Evolutionary conservation across 179 eudicot species (phyloP).

Genomic region (Amaranthus tricolor): DNA sequence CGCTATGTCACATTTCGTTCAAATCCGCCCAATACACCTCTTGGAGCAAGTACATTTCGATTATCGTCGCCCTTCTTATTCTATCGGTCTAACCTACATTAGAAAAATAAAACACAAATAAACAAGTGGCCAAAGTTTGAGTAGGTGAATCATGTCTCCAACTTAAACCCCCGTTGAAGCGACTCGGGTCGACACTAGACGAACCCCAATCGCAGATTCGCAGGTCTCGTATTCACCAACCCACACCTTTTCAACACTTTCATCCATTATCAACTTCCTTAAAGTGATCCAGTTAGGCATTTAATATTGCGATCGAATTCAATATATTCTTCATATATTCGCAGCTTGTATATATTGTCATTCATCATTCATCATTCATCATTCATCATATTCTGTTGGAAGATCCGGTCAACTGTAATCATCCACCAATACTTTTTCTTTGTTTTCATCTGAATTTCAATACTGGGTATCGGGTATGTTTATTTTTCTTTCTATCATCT

Average conservation of each 20-base stretch:
- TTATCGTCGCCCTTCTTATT: no score
- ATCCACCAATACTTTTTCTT: not conserved
- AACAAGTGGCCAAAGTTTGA: no score
- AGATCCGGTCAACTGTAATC: conserved; percentile 12
- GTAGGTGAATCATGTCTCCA: no score
- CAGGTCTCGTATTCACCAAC: no score
- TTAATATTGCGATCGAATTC: not conserved
- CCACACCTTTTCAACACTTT: not conserved
- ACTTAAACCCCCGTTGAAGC: no score
- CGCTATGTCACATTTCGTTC: no score
- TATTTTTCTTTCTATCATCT: not conserved
- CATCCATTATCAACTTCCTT: not conserved
- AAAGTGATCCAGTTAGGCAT: not conserved
- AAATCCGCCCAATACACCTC: no score
- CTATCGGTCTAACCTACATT: no score
- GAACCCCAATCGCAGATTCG: no score
- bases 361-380: not conserved
- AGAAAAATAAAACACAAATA: no score
- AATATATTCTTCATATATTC: not conserved
- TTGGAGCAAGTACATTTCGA: no score
- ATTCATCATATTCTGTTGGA: not conserved
- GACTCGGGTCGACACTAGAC: no score
- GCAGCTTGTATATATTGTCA: conserved; percentile 1
- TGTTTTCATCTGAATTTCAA: not conserved
- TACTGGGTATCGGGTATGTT: conserved; percentile 6